These are phyloP conservation scores for Fusarium pininemorale DNA, from an alignment of 2,329 filamentous ascomycete species.

Conservation along the genomic window DNA sequence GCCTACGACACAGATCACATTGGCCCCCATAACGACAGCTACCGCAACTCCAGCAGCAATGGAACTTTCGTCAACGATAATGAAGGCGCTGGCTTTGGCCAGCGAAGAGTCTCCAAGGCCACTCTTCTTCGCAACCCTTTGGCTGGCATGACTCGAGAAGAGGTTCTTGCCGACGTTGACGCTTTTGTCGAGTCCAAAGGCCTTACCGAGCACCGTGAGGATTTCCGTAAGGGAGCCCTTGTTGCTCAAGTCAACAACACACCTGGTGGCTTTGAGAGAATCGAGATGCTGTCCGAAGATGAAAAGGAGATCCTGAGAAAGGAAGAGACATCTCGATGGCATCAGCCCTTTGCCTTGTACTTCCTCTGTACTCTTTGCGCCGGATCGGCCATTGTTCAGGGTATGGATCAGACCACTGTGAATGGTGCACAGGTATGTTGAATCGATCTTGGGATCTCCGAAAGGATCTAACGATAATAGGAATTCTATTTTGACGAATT, in stretches of 20 bases:
- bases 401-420: constrained; percentile 73
- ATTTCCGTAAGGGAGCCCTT: constrained; percentile 62
- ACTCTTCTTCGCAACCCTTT: constrained; percentile 47
- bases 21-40: not conserved
- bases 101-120: constrained; percentile 34
- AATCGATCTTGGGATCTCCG: fast-evolving
- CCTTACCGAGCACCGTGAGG: constrained; percentile 48
- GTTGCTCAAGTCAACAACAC: constrained; percentile 57
- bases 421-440: constrained; percentile 66
- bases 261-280: constrained; percentile 41
- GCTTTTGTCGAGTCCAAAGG: constrained; percentile 49
- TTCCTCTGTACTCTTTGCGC: constrained; percentile 49
- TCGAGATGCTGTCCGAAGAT: constrained; percentile 40
- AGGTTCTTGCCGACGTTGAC: constrained; percentile 49
- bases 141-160: constrained; percentile 41
- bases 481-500: constrained; percentile 49
- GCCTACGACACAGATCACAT: constrained; percentile 2
- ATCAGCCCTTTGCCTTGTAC: constrained; percentile 47
- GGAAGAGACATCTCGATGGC: constrained; percentile 46
- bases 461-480: constrained; percentile 13
- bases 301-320: constrained; percentile 44
- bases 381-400: constrained; percentile 67
- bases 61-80: constrained; percentile 32
- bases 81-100: not conserved
- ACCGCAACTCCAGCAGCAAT: constrained; percentile 35